Percentiles rank a stretch among this genome's conserved stretches.
Conservation (phyloP, 345 rosid species). For the Mallotus nudiflorus region DNA sequence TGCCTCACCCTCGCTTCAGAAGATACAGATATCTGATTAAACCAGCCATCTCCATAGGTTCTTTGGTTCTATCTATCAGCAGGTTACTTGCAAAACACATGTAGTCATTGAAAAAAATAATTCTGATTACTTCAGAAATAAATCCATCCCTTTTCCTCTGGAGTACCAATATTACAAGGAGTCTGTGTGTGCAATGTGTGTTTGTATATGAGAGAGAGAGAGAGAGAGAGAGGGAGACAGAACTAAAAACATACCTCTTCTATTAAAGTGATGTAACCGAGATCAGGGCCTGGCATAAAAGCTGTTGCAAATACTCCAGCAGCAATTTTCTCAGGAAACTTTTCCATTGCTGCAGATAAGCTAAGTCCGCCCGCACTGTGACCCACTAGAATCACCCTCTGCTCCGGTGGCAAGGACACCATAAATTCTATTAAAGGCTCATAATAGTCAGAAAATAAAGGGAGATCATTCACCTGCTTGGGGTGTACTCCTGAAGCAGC, state of each 20-base stretch:
- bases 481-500: slow-evolving; percentile 4
- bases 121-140: background rate
- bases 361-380: slow-evolving; percentile 1
- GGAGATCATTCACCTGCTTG: background rate
- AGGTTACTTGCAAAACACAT: too few species aligned
- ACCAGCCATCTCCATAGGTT: background rate
- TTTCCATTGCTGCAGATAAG: slow-evolving; percentile 7
- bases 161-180: background rate
- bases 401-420: background rate
- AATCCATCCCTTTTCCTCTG: background rate
- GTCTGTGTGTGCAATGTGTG: background rate
- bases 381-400: background rate
- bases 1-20: background rate
- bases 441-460: slow-evolving; percentile 21
- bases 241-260: slow-evolving; percentile 34
- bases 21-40: background rate
- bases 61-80: background rate
- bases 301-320: slow-evolving; percentile 2
- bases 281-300: slow-evolving; percentile 3
- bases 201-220: too few species aligned
- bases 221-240: background rate
- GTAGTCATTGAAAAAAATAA: background rate
- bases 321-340: slow-evolving; percentile 4
- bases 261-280: background rate
- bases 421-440: slow-evolving; percentile 35